Evolutionary conservation across 2,329 filamentous ascomycete genomes (phyloP).

Genomic region (Neopestalotiopsis clavispora): DNA sequence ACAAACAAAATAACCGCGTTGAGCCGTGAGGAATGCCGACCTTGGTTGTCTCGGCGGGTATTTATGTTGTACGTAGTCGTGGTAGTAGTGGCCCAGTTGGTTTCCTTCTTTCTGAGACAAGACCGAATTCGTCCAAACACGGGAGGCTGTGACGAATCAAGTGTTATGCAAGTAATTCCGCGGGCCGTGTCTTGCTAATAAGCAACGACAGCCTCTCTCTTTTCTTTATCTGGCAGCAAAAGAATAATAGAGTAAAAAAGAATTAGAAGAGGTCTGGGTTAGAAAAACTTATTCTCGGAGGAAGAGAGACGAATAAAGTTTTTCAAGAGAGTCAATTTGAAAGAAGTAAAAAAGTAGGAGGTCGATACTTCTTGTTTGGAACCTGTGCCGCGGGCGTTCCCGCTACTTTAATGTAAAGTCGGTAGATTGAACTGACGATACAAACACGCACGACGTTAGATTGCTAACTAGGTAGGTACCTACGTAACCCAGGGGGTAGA

Average conservation of each 20-base stretch:
- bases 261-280: not conserved
- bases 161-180: not conserved
- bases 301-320: not conserved
- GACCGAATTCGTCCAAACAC: not conserved
- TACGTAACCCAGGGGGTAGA: too few species aligned
- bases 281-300: not conserved
- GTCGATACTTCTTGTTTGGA: slow-evolving; percentile 1
- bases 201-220: not conserved
- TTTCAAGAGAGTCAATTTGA: not conserved
- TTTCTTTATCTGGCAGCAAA: not conserved
- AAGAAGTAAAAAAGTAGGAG: not conserved
- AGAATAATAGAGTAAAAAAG: not conserved
- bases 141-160: not conserved
- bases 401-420: slow-evolving; percentile 1
- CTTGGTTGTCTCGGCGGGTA: not conserved
- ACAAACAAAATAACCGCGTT: not conserved
- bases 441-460: too few species aligned
- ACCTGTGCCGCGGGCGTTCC: not conserved
- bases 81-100: not conserved
- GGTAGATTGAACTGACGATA: not conserved
- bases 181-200: not conserved
- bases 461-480: too few species aligned
- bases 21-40: not conserved
- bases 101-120: not conserved
- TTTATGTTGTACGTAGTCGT: not conserved